Evolutionary conservation across 2,329 filamentous ascomycete genomes (phyloP).

Genomic region (Neonectria punicea): DNA sequence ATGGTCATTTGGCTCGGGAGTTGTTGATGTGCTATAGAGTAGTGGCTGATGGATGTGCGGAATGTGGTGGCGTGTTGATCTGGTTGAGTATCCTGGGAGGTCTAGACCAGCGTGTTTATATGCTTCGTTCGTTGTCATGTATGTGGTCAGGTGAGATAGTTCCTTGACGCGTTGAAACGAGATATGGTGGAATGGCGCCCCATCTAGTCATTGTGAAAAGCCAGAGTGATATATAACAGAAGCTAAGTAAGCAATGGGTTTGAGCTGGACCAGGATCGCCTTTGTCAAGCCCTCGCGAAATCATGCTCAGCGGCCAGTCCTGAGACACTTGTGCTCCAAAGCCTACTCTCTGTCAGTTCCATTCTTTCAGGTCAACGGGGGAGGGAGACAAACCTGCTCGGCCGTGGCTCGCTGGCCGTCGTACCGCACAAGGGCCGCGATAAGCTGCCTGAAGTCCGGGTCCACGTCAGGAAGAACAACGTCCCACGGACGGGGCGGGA

Average conservation of each 20-base stretch:
- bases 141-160: background rate
- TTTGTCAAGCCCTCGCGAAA: background rate
- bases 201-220: background rate
- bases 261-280: background rate
- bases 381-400: constrained; percentile 48
- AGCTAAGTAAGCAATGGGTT: background rate
- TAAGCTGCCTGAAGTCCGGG: constrained; percentile 69
- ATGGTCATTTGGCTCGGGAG: background rate
- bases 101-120: background rate
- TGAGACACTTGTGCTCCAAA: constrained; percentile 35
- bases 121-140: background rate
- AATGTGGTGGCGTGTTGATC: background rate
- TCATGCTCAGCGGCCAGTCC: background rate
- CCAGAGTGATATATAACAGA: background rate
- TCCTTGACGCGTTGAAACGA: background rate
- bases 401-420: constrained; percentile 77
- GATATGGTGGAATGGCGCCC: background rate
- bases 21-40: background rate
- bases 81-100: background rate
- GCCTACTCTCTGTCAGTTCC: constrained; percentile 35
- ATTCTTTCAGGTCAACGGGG: background rate
- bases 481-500: constrained; percentile 74
- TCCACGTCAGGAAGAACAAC: constrained; percentile 73
- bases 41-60: background rate
- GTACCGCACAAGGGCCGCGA: constrained; percentile 76